phyloP scores from a whole-genome alignment of 495 filamentous ascomycete genomes.

The Podospora conica region DNA sequence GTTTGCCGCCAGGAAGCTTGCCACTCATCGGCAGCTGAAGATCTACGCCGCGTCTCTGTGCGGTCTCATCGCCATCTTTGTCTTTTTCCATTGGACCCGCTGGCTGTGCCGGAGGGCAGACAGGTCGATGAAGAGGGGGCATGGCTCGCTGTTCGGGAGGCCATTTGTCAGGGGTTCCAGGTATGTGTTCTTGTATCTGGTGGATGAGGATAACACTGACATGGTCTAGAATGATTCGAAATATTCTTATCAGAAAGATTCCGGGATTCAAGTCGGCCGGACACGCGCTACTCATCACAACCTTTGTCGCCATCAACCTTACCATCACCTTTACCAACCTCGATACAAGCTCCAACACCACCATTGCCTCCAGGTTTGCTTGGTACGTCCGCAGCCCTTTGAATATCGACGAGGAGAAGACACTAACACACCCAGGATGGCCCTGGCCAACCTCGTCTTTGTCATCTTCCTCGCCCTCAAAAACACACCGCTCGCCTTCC shows the following conservation, averaged over 20 bases:
- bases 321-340: slow-evolving; percentile 44
- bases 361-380: slow-evolving; percentile 39
- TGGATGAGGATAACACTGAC: slow-evolving; percentile 1
- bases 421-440: slow-evolving; percentile 39
- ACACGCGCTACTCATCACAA: slow-evolving; percentile 41
- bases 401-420: neutral
- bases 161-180: slow-evolving; percentile 26
- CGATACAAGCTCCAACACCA: slow-evolving; percentile 25
- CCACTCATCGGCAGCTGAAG: slow-evolving; percentile 31
- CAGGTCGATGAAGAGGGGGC: slow-evolving; percentile 12
- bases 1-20: slow-evolving; percentile 25
- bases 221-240: slow-evolving; percentile 27
- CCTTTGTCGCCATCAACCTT: slow-evolving; percentile 48
- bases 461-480: slow-evolving; percentile 55
- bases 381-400: slow-evolving; percentile 37
- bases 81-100: slow-evolving; percentile 43
- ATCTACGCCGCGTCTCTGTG: slow-evolving; percentile 42
- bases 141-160: slow-evolving; percentile 10
- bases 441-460: slow-evolving; percentile 46
- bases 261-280: slow-evolving; percentile 48
- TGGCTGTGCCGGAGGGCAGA: slow-evolving; percentile 25
- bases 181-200: slow-evolving; percentile 9
- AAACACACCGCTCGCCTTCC: slow-evolving; percentile 52
- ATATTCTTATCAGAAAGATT: slow-evolving; percentile 39
- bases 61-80: slow-evolving; percentile 46